Conservation (phyloP, 225 moss, liverwort and hornwort species). For the Marchantia paleacea region DNA sequence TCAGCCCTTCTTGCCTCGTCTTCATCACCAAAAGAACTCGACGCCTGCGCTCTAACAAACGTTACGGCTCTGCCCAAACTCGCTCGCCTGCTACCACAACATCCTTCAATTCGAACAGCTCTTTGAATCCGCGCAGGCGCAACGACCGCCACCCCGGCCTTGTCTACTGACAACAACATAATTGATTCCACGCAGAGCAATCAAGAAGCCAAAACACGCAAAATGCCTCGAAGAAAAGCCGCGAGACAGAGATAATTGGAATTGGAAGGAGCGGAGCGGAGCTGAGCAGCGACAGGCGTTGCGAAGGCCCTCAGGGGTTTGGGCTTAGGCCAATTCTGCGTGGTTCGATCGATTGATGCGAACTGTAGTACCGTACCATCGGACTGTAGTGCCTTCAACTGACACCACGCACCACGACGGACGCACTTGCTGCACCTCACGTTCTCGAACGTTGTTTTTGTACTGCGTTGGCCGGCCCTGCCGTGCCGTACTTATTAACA, state of each 20-base stretch:
- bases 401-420: not conserved
- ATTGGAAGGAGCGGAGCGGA: not conserved
- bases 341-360: not conserved
- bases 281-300: no score
- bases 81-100: not conserved
- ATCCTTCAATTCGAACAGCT: conserved; percentile 2
- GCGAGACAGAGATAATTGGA: not conserved
- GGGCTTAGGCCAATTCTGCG: not conserved
- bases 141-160: not conserved
- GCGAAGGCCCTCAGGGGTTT: not conserved
- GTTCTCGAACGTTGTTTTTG: no score
- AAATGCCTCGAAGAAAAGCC: not conserved
- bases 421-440: not conserved
- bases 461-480: no score
- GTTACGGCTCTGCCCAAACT: not conserved
- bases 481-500: no score
- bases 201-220: not conserved
- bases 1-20: conserved; percentile 8
- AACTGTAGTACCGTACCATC: not conserved
- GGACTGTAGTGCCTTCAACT: not conserved
- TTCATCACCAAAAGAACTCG: not conserved
- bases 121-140: not conserved
- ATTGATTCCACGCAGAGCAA: not conserved
- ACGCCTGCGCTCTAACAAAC: conserved; percentile 8
- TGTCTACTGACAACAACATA: not conserved